Evolutionary conservation across 768 basidiomycete species (phyloP).

Genomic region (Tephrocybe sp.): DNA sequence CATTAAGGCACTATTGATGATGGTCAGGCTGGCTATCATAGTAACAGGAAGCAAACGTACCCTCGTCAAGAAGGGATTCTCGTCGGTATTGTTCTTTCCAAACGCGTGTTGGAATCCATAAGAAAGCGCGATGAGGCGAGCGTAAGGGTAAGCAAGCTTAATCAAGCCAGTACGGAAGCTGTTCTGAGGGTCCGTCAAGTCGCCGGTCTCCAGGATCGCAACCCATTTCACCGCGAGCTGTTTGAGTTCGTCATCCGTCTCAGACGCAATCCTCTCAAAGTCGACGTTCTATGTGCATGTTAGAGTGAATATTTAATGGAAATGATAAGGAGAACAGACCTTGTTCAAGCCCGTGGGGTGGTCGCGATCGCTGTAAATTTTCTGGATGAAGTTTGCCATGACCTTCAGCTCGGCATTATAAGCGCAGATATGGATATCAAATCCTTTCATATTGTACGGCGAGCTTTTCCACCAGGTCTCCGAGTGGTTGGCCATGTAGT

Average conservation of each 20-base stretch:
- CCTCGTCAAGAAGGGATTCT: slow-evolving; percentile 63
- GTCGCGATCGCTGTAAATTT: slow-evolving; percentile 69
- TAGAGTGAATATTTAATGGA: neutral
- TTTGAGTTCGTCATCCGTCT: slow-evolving; percentile 69
- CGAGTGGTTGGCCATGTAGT: slow-evolving; percentile 73
- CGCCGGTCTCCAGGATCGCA: slow-evolving; percentile 44
- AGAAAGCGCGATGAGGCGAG: slow-evolving; percentile 65
- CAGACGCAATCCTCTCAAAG: slow-evolving; percentile 60
- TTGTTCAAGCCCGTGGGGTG: slow-evolving; percentile 78
- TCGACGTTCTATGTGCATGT: slow-evolving; percentile 48
- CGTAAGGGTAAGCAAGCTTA: slow-evolving; percentile 63
- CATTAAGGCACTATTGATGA: slow-evolving; percentile 53
- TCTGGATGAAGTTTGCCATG: slow-evolving; percentile 55
- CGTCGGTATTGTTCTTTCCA: slow-evolving; percentile 57
- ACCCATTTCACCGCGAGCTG: slow-evolving; percentile 56
- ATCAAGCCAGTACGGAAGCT: slow-evolving; percentile 61
- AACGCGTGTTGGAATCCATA: slow-evolving; percentile 78
- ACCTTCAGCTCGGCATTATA: slow-evolving; percentile 75
- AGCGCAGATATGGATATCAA: slow-evolving; percentile 77
- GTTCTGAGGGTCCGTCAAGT: slow-evolving; percentile 53
- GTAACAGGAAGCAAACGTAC: slow-evolving; percentile 37
- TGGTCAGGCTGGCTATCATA: slow-evolving; percentile 1
- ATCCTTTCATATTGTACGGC: slow-evolving; percentile 63
- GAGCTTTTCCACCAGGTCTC: slow-evolving; percentile 71
- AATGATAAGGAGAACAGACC: slow-evolving; percentile 33